Evolutionary conservation across 2,329 filamentous ascomycete species (phyloP).

Genomic region (Drechmeria coniospora): DNA sequence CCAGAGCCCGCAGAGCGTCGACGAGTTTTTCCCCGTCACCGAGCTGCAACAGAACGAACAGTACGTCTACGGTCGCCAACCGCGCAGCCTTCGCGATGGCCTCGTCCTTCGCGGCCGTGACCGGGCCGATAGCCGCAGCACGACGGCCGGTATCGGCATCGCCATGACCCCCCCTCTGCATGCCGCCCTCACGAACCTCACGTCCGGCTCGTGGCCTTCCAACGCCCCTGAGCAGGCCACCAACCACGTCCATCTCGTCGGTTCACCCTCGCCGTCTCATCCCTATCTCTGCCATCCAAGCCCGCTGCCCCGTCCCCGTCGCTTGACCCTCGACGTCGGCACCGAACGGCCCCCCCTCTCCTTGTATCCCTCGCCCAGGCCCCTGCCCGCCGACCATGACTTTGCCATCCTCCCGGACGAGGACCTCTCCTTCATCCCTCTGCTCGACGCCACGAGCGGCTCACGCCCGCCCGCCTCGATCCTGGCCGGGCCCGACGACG

Average conservation of each 20-base stretch:
- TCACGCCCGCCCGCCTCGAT: conserved; percentile 5
- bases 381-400: conserved; percentile 7
- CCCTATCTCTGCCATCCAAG: conserved; percentile 1
- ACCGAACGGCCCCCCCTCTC: conserved; percentile 8
- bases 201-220: too few species aligned
- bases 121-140: conserved; percentile 8
- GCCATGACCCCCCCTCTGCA: conserved; percentile 15
- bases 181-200: conserved; percentile 10
- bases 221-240: too few species aligned
- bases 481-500: background rate
- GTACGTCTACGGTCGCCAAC: conserved; percentile 16
- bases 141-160: conserved; percentile 5
- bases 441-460: conserved; percentile 9
- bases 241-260: too few species aligned
- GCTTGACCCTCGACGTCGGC: conserved; percentile 15
- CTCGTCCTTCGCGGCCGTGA: conserved; percentile 8
- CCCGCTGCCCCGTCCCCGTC: conserved; percentile 9
- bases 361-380: conserved; percentile 9
- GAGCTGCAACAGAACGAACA: conserved; percentile 20
- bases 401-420: conserved; percentile 12
- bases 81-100: conserved; percentile 14
- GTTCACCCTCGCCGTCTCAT: background rate
- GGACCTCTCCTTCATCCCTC: conserved; percentile 16
- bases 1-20: conserved; percentile 10
- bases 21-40: conserved; percentile 18